Conservation (phyloP, 331 rosid species). For the Malus hybrid region DNA sequence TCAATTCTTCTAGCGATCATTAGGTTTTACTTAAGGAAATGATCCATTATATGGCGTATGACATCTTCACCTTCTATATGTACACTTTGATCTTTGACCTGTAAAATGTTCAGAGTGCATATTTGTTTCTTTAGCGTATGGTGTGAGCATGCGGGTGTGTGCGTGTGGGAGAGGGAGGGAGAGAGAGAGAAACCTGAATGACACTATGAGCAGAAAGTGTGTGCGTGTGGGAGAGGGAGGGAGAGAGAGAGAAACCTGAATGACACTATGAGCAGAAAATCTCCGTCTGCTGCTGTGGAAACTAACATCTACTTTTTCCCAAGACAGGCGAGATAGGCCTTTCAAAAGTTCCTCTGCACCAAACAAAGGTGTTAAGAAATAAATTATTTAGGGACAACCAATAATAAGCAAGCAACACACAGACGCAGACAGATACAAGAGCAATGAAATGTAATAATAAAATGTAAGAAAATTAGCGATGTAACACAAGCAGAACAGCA, state of each 20-base stretch:
- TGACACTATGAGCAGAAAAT: constrained; percentile 33
- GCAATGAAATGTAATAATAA: not conserved
- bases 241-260: too few relatives aligned
- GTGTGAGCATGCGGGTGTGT: not conserved
- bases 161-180: not conserved
- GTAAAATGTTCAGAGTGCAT: constrained; percentile 10
- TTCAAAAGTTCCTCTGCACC: constrained; percentile 77
- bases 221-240: not conserved
- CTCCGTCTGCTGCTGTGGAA: constrained; percentile 65
- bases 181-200: too few relatives aligned
- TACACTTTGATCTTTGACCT: constrained; percentile 68
- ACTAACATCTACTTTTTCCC: constrained; percentile 98
- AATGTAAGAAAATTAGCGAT: not conserved
- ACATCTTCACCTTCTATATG: constrained; percentile 97
- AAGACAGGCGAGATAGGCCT: constrained; percentile 72
- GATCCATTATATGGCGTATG: constrained; percentile 81
- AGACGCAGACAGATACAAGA: not conserved
- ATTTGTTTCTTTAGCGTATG: not conserved
- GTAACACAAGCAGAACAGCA: not conserved
- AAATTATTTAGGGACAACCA: not conserved
- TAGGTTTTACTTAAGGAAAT: constrained; percentile 48
- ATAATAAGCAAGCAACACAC: not conserved
- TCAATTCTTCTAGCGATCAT: not conserved
- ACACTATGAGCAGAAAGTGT: constrained; percentile 26
- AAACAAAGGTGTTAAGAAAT: not conserved